Conservation (phyloP, 2,329 filamentous ascomycete species). For the Leptosphaerulina australis region DNA sequence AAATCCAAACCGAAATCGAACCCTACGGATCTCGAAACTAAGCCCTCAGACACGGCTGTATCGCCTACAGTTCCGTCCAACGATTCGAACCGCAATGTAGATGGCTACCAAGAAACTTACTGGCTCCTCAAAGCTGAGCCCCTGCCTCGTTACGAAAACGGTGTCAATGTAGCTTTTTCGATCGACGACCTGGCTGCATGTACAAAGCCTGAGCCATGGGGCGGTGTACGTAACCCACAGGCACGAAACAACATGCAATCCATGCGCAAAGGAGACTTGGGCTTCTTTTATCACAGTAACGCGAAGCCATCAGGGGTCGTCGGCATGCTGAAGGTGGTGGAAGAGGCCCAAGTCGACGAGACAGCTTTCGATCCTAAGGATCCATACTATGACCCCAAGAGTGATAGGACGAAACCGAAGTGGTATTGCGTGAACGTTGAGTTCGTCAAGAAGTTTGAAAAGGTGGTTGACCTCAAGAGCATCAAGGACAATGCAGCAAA, state of each 20-base stretch:
- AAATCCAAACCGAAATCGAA: slow-evolving; percentile 16
- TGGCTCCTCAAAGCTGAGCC: slow-evolving; percentile 69
- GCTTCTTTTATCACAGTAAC: slow-evolving; percentile 97
- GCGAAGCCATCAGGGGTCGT: slow-evolving; percentile 88
- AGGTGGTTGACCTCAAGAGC: slow-evolving; percentile 72
- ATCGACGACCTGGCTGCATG: slow-evolving; percentile 84
- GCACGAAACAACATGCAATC: slow-evolving; percentile 88
- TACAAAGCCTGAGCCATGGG: slow-evolving; percentile 84
- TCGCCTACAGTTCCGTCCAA: slow-evolving; percentile 24
- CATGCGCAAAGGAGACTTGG: slow-evolving; percentile 90
- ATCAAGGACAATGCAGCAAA: slow-evolving; percentile 67
- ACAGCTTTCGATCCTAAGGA: slow-evolving; percentile 72
- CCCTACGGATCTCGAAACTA: slow-evolving; percentile 3
- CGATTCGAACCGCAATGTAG: slow-evolving; percentile 34
- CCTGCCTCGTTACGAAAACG: slow-evolving; percentile 83
- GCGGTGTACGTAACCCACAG: slow-evolving; percentile 63
- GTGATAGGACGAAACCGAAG: slow-evolving; percentile 70
- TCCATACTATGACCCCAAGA: slow-evolving; percentile 84
- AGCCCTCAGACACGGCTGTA: slow-evolving; percentile 16
- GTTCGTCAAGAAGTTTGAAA: slow-evolving; percentile 81
- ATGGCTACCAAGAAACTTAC: slow-evolving; percentile 44
- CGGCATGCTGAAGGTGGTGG: slow-evolving; percentile 86
- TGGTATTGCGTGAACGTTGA: slow-evolving; percentile 92
- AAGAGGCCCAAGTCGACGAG: slow-evolving; percentile 80
- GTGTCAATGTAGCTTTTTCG: slow-evolving; percentile 87